Evolutionary conservation across 2,329 filamentous ascomycete genomes (phyloP).

Genomic region (Fusarium sarcochroum): DNA sequence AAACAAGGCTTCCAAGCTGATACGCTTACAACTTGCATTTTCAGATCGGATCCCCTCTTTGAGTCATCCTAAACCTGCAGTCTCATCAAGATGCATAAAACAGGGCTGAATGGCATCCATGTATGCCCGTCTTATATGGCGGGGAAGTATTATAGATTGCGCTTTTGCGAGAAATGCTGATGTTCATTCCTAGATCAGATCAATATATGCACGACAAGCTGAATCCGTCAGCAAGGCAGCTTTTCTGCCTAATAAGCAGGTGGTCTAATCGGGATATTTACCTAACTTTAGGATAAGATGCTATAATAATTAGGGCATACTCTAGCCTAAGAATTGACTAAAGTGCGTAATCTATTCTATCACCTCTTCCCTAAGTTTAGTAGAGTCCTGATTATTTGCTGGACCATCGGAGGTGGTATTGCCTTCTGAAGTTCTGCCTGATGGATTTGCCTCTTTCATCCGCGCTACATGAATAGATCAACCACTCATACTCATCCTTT

Average conservation of each 20-base stretch:
- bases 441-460: conserved; percentile 6
- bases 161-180: neutral
- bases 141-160: too few relatives aligned
- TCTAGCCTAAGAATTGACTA: too few relatives aligned
- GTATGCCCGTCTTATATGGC: neutral
- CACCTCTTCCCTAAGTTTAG: too few relatives aligned
- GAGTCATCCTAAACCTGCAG: conserved; percentile 5
- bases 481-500: conserved; percentile 8
- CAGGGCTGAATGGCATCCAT: conserved; percentile 19
- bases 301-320: too few relatives aligned
- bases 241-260: neutral
- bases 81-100: neutral
- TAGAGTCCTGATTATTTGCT: too few relatives aligned
- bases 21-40: neutral
- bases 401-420: neutral
- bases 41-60: conserved; percentile 10
- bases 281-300: too few relatives aligned
- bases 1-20: conserved; percentile 11
- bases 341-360: too few relatives aligned
- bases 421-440: conserved; percentile 8
- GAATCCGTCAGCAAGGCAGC: neutral
- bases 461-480: neutral
- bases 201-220: neutral
- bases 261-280: too few relatives aligned
- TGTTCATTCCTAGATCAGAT: neutral